These are phyloP conservation scores for Acmispon strigosus DNA, from an alignment of 306 rosid species.

Conservation along the genomic window DNA sequence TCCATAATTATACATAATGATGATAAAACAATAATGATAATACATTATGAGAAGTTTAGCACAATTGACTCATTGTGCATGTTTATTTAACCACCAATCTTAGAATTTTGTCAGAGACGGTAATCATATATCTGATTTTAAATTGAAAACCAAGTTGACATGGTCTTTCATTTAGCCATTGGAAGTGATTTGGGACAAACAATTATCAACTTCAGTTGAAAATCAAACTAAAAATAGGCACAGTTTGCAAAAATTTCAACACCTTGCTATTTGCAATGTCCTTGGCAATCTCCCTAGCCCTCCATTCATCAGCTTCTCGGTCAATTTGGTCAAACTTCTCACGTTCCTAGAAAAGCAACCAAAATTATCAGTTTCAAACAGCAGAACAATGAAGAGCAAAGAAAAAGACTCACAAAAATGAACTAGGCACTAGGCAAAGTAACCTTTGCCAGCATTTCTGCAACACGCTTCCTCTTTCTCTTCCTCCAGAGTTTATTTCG, in stretches of 20 bases:
- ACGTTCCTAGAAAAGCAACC: conserved; percentile 35
- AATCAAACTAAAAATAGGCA: not conserved
- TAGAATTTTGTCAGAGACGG: no score
- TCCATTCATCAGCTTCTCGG: conserved; percentile 90
- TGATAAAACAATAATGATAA: no score
- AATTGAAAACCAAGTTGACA: no score
- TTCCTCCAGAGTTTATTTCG: conserved; percentile 77
- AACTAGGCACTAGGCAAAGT: conserved; percentile 12
- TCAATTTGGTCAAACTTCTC: conserved; percentile 55
- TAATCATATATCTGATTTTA: no score
- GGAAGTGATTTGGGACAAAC: no score
- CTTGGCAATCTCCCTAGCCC: conserved; percentile 78
- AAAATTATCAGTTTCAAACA: not conserved
- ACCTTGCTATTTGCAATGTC: conserved; percentile 79
- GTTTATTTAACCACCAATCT: no score
- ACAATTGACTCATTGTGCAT: no score
- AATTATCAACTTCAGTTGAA: no score
- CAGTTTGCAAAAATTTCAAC: not conserved
- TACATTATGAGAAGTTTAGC: no score
- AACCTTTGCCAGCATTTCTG: conserved; percentile 62
- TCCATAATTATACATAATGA: no score
- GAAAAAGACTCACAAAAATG: not conserved
- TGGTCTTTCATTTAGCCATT: no score
- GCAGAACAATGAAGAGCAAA: not conserved
- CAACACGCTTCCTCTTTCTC: conserved; percentile 51